Evolutionary conservation across 2,329 filamentous ascomycete genomes (phyloP), one percentile per base, ranked within the genome.

Genomic region (Plenodomus tracheiphilus): DNA sequence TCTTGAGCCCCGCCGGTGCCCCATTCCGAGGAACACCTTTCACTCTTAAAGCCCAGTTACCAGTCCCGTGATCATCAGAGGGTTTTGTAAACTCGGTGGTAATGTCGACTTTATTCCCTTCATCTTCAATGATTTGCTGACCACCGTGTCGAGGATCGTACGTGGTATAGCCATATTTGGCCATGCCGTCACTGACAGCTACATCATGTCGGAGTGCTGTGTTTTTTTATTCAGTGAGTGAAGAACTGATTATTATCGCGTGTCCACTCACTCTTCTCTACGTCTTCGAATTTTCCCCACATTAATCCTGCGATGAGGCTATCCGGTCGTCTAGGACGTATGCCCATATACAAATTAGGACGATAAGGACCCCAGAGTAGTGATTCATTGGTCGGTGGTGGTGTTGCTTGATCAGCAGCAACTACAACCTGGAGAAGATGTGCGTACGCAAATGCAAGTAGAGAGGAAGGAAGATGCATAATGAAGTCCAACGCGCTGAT

Each of bases 281-380:
- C 96, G 55, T 85, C 82, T 64, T 97, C 89, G 16, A 94, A 84
- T 63, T 88, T 88, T 6, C 85, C 85, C 94, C 94, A 99, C 78
- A 97, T 85, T 66, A 97, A 78, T 2, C 89, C 91, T 4, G 89
- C 85, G 68, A 87, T 82, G 51, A 97, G 72, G 62, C 89, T 91
- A 66, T 92, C 85, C 0, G 91, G 87, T 39, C 92, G 78, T 46
- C 91, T 82, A 35, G 92, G 89, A 15, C 89, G 85, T 39, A 96
- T 83, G 1, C 93, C 93, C 75, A 97, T 95, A 74, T 97, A 97
- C 30, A 97, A 74, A 68, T 96, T 96, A 1, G 93, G 88, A 60
- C 91, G 85, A 76, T 97, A 99, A 2, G 94, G 90, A 0, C 94
- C 94, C 94, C 94, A 99, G 79, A 97, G 79, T 57, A 97, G 79